Base-by-base conservation (phyloP, 768 basidiomycete genomes). In the Hirschioporus abietinus region DNA sequence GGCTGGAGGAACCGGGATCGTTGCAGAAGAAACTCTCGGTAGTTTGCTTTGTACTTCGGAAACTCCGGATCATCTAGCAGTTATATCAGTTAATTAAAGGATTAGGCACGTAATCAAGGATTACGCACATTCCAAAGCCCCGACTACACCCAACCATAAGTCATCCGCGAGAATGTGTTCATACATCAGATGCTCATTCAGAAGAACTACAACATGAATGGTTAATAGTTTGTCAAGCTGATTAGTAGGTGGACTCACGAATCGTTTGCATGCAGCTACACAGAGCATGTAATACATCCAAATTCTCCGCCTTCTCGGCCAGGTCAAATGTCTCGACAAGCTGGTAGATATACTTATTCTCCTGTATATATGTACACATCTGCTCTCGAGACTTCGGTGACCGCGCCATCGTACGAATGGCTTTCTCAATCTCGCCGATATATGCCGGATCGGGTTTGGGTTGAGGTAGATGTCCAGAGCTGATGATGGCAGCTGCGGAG, bases 101-200 rank as follows among this genome's bases (percentile, higher is more conserved):
- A 58, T 52, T 10, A 52, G 42, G 42, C 42, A 52, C 42, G 12
- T 58, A n/a, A 65, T 35, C 25, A 65, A 58, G 66, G 26, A 70
- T 35, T 20, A 79, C 93, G 66, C 69, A 96, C 96, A 99, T 83
- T 99, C 97, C 69, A 99, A 87, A 83, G 99, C 96, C 60, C 96
- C 95, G 58, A 96, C 87, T 62, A 98, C 92, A 63, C 93, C 95
- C 70, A 91, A 86, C 78, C 97, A 99, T 64, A 95, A 79, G 42
- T 95, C 92, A 72, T 99, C 96, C 66, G 93, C 90, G 52, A 99
- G 84, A 70, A 99, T 91, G 74, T 95, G 92, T 78, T 99, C 96
- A 75, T 96, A 96, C 76, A 99, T 86, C 57, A 83, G 84, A 75
- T 95, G 95, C 76, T 99, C 97, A 75, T 98, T 98, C 73, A 98